Evolutionary conservation across 495 filamentous ascomycete genomes (phyloP), one percentile per base, ranked within the genome.

Genomic region (Tuber umbilicatum): DNA sequence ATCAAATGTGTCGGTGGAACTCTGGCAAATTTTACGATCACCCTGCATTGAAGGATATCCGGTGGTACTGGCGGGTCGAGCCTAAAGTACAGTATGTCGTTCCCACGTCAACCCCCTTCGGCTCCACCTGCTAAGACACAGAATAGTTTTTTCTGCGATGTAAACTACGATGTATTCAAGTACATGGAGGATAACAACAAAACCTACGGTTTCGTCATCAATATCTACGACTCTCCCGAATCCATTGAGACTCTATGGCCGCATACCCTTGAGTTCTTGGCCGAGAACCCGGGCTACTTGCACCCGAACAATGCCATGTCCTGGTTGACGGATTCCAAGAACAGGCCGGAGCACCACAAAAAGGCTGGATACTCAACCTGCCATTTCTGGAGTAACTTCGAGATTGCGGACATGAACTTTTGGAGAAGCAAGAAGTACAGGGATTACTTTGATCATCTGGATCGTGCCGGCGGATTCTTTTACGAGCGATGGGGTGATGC

Each of bases 1-100:
- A 98, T 83, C 92, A 98, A 84, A 99, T 99, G 95, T 99, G 95
- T 83, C 91, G 95, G 69, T 99, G 94, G 96, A 98, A 99, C 87
- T 94, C 91, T 80, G 95, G 95, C 78, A 87, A 97, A 82, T 99
- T 99, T 88, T 97, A 96, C 86, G 92, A 95, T 78, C 96, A 99
- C 85, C 94, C 94, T 0, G 94, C 93, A 0, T 89, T 99, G 31
- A 85, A 87, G 67, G 84, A 94, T 69, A 89, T 87, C 71, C 92
- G 91, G 73, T 99, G 93, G 87, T 99, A 99, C 86, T 99, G 96
- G 96, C 93, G 96, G 73, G 96, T 99, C 40, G 96, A 99, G 85
- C 96, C 96, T 71, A 97, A 98, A 79, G 96, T 99, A 37, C 92
- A 97, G 79, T 73, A 74, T 74, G 64, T 38, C 64, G 35, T 45